These are phyloP conservation scores for Corchorus olitorius DNA, from an alignment of 345 rosid genomes.

Conservation along the genomic window DNA sequence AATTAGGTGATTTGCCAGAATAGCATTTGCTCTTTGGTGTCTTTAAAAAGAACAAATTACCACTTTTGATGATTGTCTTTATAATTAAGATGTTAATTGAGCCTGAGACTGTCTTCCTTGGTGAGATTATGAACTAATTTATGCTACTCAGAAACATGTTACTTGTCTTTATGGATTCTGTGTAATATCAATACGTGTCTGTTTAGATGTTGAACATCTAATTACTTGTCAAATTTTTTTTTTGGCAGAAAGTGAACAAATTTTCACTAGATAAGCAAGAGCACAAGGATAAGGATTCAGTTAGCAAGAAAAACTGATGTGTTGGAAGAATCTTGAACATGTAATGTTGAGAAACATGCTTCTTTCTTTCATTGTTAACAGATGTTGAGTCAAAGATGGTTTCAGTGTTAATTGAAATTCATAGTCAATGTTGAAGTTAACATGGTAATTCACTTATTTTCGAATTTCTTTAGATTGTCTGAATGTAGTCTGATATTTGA, in stretches of 20 bases:
- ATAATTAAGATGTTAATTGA: neutral
- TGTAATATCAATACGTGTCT: neutral
- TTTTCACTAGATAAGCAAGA: constrained; percentile 56
- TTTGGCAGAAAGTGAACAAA: constrained; percentile 64
- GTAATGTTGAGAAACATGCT: too few species aligned
- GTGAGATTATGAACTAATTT: neutral
- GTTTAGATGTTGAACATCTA: neutral
- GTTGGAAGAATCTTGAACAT: too few species aligned
- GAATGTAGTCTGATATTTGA: too few species aligned
- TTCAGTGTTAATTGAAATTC: too few species aligned
- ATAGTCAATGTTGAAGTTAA: too few species aligned
- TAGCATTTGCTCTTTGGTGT: neutral
- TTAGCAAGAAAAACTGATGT: constrained; percentile 43
- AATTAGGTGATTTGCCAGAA: neutral
- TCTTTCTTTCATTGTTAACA: too few species aligned
- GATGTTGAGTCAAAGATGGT: too few species aligned
- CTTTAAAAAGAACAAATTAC: neutral
- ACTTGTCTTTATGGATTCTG: neutral
- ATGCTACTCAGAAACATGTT: neutral
- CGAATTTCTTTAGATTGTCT: too few species aligned
- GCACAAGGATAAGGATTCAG: constrained; percentile 32
- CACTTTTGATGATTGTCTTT: neutral
- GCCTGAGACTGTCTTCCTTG: neutral
- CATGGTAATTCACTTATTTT: too few species aligned
- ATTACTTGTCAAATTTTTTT: neutral